These are phyloP conservation scores for Calonectria pteridis DNA, from an alignment of 2,329 filamentous ascomycete species.

Conservation along the genomic window DNA sequence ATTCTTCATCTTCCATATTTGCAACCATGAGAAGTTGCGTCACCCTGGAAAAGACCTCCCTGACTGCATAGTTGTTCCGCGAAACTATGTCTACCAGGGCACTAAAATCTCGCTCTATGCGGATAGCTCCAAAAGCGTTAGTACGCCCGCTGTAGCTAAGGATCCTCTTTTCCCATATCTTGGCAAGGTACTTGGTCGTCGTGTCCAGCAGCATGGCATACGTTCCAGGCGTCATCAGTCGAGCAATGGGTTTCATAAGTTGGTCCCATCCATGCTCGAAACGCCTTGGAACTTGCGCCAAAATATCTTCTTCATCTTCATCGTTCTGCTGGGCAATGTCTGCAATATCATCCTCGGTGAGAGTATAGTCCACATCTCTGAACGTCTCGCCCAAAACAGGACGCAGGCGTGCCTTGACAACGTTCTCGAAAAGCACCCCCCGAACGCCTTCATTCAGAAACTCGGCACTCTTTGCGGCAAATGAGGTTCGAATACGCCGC, in stretches of 20 bases:
- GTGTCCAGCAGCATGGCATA: constrained; percentile 82
- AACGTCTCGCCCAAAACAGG: constrained; percentile 90
- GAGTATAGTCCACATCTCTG: constrained; percentile 88
- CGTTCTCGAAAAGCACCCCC: constrained; percentile 85
- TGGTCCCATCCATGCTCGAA: constrained; percentile 90
- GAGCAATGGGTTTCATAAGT: constrained; percentile 85
- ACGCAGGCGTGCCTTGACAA: constrained; percentile 86
- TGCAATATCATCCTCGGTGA: constrained; percentile 71
- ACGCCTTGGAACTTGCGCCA: constrained; percentile 80
- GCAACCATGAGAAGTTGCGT: constrained; percentile 87
- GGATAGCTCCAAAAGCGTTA: constrained; percentile 84
- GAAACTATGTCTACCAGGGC: constrained; percentile 78
- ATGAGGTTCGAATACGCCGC: constrained; percentile 76
- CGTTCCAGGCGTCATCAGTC: constrained; percentile 83
- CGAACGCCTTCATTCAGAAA: constrained; percentile 86
- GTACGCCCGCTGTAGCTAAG: constrained; percentile 84
- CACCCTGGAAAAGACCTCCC: constrained; percentile 82
- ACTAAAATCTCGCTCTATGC: constrained; percentile 86
- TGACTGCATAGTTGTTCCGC: constrained; percentile 79
- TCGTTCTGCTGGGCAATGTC: constrained; percentile 68
- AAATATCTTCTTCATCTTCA: constrained; percentile 64
- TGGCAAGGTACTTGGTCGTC: constrained; percentile 80
- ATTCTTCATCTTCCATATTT: constrained; percentile 97
- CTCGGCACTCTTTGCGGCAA: constrained; percentile 83
- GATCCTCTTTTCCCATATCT: constrained; percentile 87